phyloP scores from a whole-genome alignment of 306 rosid genomes.

The Cicer chorassanicum region DNA sequence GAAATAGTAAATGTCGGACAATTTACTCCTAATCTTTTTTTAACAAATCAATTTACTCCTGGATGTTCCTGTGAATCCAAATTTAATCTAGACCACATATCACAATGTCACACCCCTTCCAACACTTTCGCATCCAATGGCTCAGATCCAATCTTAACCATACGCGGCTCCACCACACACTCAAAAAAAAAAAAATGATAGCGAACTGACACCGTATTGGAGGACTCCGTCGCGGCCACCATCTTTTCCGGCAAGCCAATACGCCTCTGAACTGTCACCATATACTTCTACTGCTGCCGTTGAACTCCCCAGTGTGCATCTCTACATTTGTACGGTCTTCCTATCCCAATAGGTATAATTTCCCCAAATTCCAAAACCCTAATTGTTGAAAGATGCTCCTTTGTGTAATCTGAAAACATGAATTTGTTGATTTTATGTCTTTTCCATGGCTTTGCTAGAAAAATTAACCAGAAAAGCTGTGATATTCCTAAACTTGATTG shows the following conservation, averaged over 20 bases:
- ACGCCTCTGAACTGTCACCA: no score
- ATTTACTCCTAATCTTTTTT: no score
- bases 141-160: neutral
- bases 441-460: neutral
- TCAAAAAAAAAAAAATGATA: neutral
- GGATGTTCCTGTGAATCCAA: no score
- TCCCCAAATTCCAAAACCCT: neutral
- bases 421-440: neutral
- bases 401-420: neutral
- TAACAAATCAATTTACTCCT: no score
- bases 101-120: neutral
- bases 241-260: no score
- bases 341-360: constrained; percentile 1
- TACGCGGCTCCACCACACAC: neutral
- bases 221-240: no score
- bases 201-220: no score
- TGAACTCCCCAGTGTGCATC: neutral
- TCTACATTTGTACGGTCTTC: neutral
- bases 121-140: neutral
- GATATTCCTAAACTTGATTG: neutral
- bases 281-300: neutral
- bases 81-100: no score
- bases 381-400: neutral
- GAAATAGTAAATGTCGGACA: no score
- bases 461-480: neutral